Percentiles rank a stretch among this genome's conserved stretches.
Conservation (phyloP, 176 grass and related monocot species). For the Oryza longistaminata region DNA sequence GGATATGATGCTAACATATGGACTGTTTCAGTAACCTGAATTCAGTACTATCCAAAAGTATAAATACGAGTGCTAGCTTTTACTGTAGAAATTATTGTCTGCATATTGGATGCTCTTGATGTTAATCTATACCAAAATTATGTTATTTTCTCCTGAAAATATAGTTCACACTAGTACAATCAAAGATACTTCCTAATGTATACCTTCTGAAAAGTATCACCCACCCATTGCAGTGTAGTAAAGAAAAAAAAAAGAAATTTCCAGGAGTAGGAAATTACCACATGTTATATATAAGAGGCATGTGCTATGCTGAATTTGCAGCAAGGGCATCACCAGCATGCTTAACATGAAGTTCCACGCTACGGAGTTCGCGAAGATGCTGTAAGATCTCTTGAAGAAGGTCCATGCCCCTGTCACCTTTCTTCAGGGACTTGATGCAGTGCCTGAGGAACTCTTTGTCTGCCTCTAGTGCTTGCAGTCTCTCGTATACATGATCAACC, state of each 20-base stretch:
- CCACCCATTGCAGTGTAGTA: background rate
- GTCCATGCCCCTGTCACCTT: slow-evolving; percentile 81
- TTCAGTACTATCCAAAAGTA: background rate
- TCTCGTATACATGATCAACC: slow-evolving; percentile 76
- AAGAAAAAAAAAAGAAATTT: background rate
- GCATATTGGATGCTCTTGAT: background rate
- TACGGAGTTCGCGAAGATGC: slow-evolving; percentile 85
- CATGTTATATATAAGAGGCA: background rate
- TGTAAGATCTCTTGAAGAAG: slow-evolving; percentile 94
- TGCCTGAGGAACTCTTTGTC: slow-evolving; percentile 97
- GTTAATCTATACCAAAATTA: background rate
- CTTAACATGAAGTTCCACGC: slow-evolving; percentile 68
- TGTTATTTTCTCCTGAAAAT: background rate
- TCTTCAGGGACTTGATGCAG: slow-evolving; percentile 88
- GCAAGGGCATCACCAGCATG: slow-evolving; percentile 51
- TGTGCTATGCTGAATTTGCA: slow-evolving; percentile 39
- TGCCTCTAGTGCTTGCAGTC: slow-evolving; percentile 83
- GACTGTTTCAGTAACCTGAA: background rate
- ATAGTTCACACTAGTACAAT: background rate
- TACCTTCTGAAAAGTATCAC: background rate
- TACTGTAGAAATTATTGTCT: background rate
- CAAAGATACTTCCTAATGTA: background rate
- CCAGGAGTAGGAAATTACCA: slow-evolving; percentile 28
- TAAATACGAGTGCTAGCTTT: background rate
- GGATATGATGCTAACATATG: background rate